Conservation (phyloP, 495 filamentous ascomycete genomes). For the Daldinia childiae region DNA sequence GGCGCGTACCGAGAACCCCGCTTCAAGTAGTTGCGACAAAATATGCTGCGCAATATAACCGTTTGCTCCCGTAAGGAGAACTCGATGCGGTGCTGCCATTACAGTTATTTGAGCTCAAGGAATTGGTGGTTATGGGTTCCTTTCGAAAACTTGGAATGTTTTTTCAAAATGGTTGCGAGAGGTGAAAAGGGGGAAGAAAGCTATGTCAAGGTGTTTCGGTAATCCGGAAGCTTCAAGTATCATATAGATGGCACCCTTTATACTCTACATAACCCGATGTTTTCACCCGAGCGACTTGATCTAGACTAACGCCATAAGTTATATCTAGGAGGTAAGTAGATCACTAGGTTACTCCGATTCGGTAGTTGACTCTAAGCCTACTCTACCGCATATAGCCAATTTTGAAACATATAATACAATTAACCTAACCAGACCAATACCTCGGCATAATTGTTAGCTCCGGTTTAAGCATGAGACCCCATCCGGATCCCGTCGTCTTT, state of each 20-base stretch:
- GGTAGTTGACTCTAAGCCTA: neutral
- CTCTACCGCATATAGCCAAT: constrained; percentile 5
- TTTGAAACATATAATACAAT: neutral
- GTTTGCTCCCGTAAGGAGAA: constrained; percentile 69
- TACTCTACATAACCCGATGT: neutral
- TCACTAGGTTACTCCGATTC: neutral
- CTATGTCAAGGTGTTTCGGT: neutral
- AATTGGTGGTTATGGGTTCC: neutral
- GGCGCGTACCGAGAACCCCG: constrained; percentile 57
- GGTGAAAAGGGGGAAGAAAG: neutral
- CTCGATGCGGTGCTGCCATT: constrained; percentile 31
- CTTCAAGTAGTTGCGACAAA: constrained; percentile 62
- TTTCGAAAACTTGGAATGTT: neutral
- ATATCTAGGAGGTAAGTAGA: too few relatives aligned
- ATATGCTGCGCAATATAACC: constrained; percentile 68
- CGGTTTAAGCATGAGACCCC: neutral
- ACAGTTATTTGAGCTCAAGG: neutral
- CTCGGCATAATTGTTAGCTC: neutral
- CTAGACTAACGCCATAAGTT: neutral
- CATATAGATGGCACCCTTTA: neutral
- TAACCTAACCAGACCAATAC: neutral
- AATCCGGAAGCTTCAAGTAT: neutral
- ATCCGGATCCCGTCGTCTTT: neutral
- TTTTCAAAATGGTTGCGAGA: neutral
- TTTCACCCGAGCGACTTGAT: neutral